phyloP scores from a whole-genome alignment of 2,329 filamentous ascomycete genomes.

The Fusarium newnesense region DNA sequence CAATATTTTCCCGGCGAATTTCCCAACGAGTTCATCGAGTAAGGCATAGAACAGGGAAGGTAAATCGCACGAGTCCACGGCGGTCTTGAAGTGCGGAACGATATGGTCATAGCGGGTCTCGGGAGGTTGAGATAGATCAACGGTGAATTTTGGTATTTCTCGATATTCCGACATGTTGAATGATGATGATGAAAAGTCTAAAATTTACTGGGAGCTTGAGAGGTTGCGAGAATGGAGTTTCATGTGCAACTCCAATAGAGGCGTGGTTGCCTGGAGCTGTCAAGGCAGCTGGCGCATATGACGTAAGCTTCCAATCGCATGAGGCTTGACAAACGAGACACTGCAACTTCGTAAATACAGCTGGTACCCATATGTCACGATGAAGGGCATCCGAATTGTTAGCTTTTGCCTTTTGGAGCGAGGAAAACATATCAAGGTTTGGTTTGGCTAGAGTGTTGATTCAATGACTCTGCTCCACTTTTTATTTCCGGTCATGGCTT shows the following conservation, averaged over 20 bases:
- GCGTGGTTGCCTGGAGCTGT: not conserved
- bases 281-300: not conserved
- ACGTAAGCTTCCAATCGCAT: not conserved
- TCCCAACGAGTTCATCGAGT: slow-evolving; percentile 44
- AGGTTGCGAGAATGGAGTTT: not conserved
- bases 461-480: not conserved
- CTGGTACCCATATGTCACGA: fast-evolving
- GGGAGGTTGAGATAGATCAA: slow-evolving; percentile 45
- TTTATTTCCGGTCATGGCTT: not conserved
- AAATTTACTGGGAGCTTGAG: fast-evolving
- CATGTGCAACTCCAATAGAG: not conserved
- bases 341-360: fast-evolving
- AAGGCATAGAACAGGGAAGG: slow-evolving; percentile 62
- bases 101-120: slow-evolving; percentile 44
- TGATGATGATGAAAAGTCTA: too few relatives aligned
- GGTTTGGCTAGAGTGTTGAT: not conserved
- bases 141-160: slow-evolving; percentile 40
- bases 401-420: not conserved
- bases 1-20: slow-evolving; percentile 41
- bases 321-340: not conserved
- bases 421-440: not conserved
- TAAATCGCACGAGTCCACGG: slow-evolving; percentile 46
- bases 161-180: not conserved
- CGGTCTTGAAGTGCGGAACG: slow-evolving; percentile 30
- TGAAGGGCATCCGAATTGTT: not conserved